phyloP scores from a whole-genome alignment of 441 rosid genomes.

The Raphanus hybrid region DNA sequence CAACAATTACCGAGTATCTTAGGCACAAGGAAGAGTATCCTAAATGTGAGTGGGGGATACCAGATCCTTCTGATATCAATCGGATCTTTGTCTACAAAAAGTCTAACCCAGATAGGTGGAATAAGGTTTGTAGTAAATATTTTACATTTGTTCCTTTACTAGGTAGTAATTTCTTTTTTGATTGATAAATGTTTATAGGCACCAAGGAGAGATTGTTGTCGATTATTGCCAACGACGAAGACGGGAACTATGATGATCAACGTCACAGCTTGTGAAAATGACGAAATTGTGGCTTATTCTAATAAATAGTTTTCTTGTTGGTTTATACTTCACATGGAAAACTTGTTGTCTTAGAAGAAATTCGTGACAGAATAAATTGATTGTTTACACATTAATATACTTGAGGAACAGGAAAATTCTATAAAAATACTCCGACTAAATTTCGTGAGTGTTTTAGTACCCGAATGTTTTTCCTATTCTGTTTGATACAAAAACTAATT shows the following conservation, averaged over 20 bases:
- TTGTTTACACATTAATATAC: background rate
- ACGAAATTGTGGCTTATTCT: constrained; percentile 49
- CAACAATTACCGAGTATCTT: constrained; percentile 52
- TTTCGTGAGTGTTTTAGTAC: too few relatives aligned
- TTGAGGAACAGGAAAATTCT: too few relatives aligned
- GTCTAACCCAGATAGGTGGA: constrained; percentile 66
- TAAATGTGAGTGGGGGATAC: constrained; percentile 58
- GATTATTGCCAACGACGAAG: constrained; percentile 47
- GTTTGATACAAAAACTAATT: too few relatives aligned
- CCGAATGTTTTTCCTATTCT: too few relatives aligned
- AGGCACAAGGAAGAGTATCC: constrained; percentile 40
- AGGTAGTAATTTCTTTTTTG: background rate
- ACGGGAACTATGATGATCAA: constrained; percentile 52
- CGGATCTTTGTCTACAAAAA: constrained; percentile 56
- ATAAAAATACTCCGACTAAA: too few relatives aligned
- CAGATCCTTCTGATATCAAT: constrained; percentile 50
- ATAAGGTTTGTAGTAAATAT: constrained; percentile 42
- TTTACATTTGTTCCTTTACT: background rate
- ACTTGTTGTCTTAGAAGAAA: background rate
- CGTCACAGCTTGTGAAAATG: constrained; percentile 51
- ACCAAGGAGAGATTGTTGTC: constrained; percentile 68
- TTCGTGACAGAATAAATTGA: background rate
- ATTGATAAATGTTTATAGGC: constrained; percentile 40
- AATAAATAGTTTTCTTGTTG: constrained; percentile 25
- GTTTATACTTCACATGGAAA: background rate